Evolutionary conservation across 768 basidiomycete genomes (phyloP).

Genomic region (Leccinum sublutescens): DNA sequence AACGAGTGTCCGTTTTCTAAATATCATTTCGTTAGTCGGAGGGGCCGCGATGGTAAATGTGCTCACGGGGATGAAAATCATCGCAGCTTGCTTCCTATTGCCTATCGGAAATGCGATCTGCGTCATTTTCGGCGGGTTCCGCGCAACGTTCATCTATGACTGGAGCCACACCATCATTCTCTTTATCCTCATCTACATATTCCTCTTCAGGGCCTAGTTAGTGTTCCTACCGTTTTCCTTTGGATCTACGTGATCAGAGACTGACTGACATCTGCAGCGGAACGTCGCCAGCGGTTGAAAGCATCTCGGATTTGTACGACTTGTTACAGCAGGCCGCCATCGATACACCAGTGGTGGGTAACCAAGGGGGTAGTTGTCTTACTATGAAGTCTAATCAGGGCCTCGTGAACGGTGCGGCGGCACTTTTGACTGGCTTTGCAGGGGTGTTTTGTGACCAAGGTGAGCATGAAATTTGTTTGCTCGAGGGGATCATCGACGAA

Average conservation of each 20-base stretch:
- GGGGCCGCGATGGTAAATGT: conserved; percentile 46
- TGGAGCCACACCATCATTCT: conserved; percentile 47
- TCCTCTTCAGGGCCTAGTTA: conserved; percentile 34
- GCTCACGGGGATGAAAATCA: conserved; percentile 44
- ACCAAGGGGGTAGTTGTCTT: conserved; percentile 43
- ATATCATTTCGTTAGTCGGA: conserved; percentile 32
- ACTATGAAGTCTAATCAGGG: conserved; percentile 55
- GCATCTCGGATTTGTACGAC: conserved; percentile 42
- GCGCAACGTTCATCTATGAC: conserved; percentile 45
- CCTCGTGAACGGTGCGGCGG: conserved; percentile 41
- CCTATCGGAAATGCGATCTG: conserved; percentile 46
- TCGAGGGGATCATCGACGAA: not conserved
- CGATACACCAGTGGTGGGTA: conserved; percentile 39
- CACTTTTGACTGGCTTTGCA: conserved; percentile 41
- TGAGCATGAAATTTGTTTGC: conserved; percentile 10
- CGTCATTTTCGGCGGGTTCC: conserved; percentile 41
- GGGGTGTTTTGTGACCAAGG: conserved; percentile 54
- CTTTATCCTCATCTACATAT: conserved; percentile 40
- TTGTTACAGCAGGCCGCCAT: conserved; percentile 45
- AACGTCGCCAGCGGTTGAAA: conserved; percentile 38
- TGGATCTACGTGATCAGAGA: not conserved
- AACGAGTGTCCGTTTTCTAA: not conserved
- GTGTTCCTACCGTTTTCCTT: conserved; percentile 5
- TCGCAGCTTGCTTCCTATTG: conserved; percentile 45
- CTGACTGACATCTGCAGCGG: conserved; percentile 25